Evolutionary conservation across 352 stramenopile genomes (phyloP).

Genomic region (Globisporangium uncinulatum): DNA sequence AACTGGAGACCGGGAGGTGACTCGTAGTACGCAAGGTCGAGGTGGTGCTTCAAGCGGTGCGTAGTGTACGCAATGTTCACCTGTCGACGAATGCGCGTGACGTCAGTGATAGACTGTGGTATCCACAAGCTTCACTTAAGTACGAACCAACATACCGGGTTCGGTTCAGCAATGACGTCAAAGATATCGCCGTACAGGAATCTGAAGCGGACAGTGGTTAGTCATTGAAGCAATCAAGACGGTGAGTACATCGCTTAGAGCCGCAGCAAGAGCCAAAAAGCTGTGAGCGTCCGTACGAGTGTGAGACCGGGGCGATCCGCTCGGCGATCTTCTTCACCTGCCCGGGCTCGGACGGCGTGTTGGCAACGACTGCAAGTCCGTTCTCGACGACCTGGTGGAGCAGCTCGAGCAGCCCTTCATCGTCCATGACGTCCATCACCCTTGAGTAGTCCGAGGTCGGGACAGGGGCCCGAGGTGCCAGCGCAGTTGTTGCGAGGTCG

Average conservation of each 20-base stretch:
- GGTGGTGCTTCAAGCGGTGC: constrained; percentile 86
- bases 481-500: constrained; percentile 38
- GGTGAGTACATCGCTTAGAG: background rate
- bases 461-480: constrained; percentile 43
- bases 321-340: constrained; percentile 74
- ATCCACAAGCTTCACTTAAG: background rate
- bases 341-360: constrained; percentile 48
- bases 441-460: constrained; percentile 48
- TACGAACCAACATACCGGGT: constrained; percentile 37
- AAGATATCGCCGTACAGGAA: constrained; percentile 86
- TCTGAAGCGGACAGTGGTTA: constrained; percentile 15
- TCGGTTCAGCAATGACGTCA: constrained; percentile 74
- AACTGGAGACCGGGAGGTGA: constrained; percentile 94
- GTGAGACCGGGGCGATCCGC: constrained; percentile 72
- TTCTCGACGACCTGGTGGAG: constrained; percentile 67
- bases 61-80: constrained; percentile 96
- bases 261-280: background rate
- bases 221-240: background rate
- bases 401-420: constrained; percentile 59
- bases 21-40: constrained; percentile 97
- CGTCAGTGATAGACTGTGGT: background rate
- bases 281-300: constrained; percentile 58
- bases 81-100: constrained; percentile 15
- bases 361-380: constrained; percentile 65
- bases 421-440: constrained; percentile 54